Evolutionary conservation across 257 asterid species (phyloP).

Genomic region (Echium plantagineum): DNA sequence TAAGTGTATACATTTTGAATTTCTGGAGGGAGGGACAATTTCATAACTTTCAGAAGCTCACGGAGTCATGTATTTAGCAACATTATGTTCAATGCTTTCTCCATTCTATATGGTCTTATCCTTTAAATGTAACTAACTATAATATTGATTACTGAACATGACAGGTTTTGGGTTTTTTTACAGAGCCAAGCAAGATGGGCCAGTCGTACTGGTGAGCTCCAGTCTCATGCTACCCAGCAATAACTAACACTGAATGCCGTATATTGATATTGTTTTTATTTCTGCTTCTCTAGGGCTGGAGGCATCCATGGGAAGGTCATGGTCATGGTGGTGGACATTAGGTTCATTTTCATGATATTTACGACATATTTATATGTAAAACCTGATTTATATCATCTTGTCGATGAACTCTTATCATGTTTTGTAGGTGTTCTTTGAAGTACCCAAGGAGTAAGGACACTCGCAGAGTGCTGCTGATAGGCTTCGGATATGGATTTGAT

Average conservation of each 20-base stretch:
- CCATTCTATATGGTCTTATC: neutral
- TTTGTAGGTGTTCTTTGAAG: neutral
- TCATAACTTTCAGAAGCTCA: neutral
- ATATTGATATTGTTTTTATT: constrained; percentile 10
- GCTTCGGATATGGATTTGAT: neutral
- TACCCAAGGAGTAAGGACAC: neutral
- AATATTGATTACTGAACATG: neutral
- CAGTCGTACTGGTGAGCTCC: constrained; percentile 71
- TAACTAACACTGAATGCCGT: neutral
- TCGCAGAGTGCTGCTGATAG: neutral
- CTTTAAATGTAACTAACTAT: neutral
- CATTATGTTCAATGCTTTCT: neutral
- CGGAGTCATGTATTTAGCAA: neutral
- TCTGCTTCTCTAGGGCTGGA: constrained; percentile 56
- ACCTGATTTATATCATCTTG: neutral
- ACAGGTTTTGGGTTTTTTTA: constrained; percentile 88
- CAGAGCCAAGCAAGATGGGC: constrained; percentile 89
- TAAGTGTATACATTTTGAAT: too few relatives aligned
- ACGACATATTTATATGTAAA: neutral
- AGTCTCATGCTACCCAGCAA: neutral
- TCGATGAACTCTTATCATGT: neutral
- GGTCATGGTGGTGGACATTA: constrained; percentile 36
- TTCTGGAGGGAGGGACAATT: neutral
- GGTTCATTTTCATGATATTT: constrained; percentile 17
- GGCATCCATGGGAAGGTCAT: constrained; percentile 97